phyloP scores from a whole-genome alignment of 192 early-diverging fungal species.

The Dimargaris cristalligena region DNA sequence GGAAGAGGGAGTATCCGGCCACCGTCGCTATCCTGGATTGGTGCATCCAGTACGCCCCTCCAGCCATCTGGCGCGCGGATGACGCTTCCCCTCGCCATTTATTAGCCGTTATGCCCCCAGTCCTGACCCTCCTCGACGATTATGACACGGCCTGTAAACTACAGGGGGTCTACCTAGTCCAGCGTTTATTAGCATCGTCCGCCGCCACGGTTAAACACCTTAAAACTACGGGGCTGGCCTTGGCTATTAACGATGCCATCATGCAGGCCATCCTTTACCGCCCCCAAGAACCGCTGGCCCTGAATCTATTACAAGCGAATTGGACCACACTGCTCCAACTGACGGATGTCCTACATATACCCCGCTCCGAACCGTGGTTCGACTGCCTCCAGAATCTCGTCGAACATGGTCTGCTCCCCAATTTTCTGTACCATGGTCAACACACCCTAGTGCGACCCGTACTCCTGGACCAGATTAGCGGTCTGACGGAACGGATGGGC shows the following conservation, averaged over 20 bases:
- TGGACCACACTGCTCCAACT: not conserved
- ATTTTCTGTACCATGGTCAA: not conserved
- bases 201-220: not conserved
- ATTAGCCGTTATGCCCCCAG: not conserved
- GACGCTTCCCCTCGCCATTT: not conserved
- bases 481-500: not conserved
- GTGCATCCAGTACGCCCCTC: not conserved
- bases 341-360: not conserved
- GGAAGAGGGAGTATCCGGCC: not conserved
- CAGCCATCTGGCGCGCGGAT: not conserved
- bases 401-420: not conserved
- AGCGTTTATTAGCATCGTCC: not conserved
- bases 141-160: conserved; percentile 2
- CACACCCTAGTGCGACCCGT: not conserved
- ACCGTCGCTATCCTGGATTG: not conserved
- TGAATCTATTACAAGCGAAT: not conserved
- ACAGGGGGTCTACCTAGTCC: not conserved
- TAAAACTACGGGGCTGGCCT: not conserved
- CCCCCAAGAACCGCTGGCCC: not conserved
- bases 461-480: not conserved
- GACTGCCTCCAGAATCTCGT: not conserved
- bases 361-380: not conserved
- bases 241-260: conserved; percentile 4
- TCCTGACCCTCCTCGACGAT: conserved; percentile 3
- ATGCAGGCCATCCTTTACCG: not conserved